Evolutionary conservation across 2,329 filamentous ascomycete genomes (phyloP).

Genomic region (Harringtonia aguacate): DNA sequence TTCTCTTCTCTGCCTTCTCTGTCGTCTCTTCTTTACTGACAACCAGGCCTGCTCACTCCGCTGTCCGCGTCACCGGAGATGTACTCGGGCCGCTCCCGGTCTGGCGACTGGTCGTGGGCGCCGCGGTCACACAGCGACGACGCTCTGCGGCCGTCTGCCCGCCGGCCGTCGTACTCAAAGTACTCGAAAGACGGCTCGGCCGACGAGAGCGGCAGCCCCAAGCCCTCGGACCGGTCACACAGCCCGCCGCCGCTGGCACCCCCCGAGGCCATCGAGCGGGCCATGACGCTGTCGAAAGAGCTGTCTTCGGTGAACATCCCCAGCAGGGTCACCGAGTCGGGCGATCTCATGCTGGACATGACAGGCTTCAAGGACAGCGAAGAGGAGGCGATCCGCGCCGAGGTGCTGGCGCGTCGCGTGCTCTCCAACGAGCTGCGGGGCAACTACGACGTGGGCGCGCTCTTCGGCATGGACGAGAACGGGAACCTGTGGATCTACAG

Average conservation of each 20-base stretch:
- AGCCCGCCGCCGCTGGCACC: conserved; percentile 66
- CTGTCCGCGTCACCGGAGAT: conserved; percentile 42
- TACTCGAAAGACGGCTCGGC: conserved; percentile 22
- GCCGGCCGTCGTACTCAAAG: conserved; percentile 17
- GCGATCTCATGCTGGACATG: conserved; percentile 97
- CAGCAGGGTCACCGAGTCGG: conserved; percentile 80
- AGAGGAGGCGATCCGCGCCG: conserved; percentile 81
- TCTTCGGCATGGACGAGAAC: conserved; percentile 90
- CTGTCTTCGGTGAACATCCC: conserved; percentile 86
- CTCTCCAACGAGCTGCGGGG: conserved; percentile 87
- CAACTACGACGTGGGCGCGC: conserved; percentile 88
- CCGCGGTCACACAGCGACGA: conserved; percentile 44
- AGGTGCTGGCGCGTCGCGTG: conserved; percentile 87
- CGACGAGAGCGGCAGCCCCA: conserved; percentile 25
- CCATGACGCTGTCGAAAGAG: conserved; percentile 75
- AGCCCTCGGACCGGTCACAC: conserved; percentile 48
- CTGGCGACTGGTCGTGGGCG: conserved; percentile 38
- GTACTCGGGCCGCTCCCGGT: conserved; percentile 31
- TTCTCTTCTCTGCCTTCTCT: background rate
- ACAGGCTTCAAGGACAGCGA: conserved; percentile 92
- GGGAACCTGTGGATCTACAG: conserved; percentile 99
- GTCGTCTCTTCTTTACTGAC: background rate
- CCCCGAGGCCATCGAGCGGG: conserved; percentile 70
- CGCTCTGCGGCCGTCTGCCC: conserved; percentile 36
- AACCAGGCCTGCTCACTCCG: conserved; percentile 38